Evolutionary conservation across 2,329 filamentous ascomycete species (phyloP).

Genomic region (Dactylellina haptotyla): DNA sequence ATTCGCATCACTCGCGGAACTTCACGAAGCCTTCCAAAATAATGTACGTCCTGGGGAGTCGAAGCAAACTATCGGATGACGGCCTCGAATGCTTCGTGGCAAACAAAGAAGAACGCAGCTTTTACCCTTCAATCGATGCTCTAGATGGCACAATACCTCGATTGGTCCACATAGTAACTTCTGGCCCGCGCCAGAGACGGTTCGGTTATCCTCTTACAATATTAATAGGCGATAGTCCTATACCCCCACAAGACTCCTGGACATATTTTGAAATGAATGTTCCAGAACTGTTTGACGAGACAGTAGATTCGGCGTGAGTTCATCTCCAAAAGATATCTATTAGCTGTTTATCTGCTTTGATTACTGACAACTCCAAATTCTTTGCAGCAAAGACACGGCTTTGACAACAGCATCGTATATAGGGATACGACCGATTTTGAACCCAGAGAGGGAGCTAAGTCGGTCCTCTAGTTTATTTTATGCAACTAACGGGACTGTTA

Average conservation of each 20-base stretch:
- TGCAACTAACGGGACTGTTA: neutral
- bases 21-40: neutral
- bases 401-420: neutral
- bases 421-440: neutral
- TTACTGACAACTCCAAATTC: neutral
- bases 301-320: neutral
- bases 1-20: neutral
- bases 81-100: neutral
- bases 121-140: neutral
- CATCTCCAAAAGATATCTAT: neutral
- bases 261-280: slow-evolving; percentile 5
- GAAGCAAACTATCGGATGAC: neutral
- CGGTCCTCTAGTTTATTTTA: neutral
- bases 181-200: no score
- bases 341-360: no score
- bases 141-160: neutral
- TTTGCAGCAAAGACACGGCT: neutral
- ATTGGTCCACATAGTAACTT: neutral
- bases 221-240: neutral
- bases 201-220: no score
- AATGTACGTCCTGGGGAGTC: neutral
- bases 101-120: neutral
- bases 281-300: neutral
- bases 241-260: neutral
- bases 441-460: neutral